Conservation (phyloP, 164 flowering plant genomes). For the Nymphaea thermarum region DNA sequence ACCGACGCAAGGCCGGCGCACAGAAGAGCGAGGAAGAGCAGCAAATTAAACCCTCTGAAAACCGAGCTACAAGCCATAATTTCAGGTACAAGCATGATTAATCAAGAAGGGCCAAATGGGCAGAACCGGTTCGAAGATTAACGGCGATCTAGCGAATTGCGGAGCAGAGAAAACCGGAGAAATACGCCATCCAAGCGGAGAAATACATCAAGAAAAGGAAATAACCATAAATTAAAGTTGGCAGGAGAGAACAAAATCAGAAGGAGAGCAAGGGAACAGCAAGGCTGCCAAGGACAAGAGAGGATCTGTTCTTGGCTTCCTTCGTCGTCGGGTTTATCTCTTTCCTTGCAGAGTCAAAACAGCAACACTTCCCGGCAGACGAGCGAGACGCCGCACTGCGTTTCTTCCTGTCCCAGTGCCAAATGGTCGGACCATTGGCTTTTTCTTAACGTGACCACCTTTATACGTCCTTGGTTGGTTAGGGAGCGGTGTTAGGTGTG, state of each 20-base stretch:
- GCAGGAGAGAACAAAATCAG: neutral
- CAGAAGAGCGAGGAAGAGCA: neutral
- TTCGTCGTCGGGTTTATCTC: too few relatives aligned
- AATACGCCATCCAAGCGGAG: neutral
- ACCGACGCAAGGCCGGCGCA: neutral
- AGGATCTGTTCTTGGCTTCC: too few relatives aligned
- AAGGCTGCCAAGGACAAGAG: too few relatives aligned
- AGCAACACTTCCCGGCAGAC: too few relatives aligned
- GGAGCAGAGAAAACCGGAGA: neutral
- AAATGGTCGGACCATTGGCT: too few relatives aligned
- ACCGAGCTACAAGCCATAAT: neutral
- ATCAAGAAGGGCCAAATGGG: neutral
- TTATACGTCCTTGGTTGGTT: too few relatives aligned
- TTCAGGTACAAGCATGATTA: neutral
- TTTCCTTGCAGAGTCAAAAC: too few relatives aligned
- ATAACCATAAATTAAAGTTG: neutral
- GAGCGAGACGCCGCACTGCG: too few relatives aligned
- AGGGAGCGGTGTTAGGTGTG: too few relatives aligned
- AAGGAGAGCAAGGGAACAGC: too few relatives aligned
- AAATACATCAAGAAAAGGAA: neutral
- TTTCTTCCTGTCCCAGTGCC: too few relatives aligned
- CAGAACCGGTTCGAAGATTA: neutral
- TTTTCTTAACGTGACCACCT: too few relatives aligned
- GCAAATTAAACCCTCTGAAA: neutral
- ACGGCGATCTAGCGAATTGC: neutral